Evolutionary conservation across 2,329 filamentous ascomycete genomes (phyloP).

Genomic region (Botryotinia convoluta): DNA sequence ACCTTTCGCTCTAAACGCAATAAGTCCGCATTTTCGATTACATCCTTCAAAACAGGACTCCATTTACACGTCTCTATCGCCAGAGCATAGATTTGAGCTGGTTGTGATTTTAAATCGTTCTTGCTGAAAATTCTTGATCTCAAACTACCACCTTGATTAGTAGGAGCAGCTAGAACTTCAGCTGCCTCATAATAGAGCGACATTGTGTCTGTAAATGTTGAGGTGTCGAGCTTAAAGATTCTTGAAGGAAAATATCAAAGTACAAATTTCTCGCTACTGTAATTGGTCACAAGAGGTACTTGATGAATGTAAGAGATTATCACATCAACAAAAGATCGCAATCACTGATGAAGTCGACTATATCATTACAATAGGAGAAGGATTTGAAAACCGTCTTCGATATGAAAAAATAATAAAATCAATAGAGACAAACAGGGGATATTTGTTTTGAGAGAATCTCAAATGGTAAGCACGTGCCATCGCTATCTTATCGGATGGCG

Average conservation of each 20-base stretch:
- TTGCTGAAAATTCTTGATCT: slow-evolving; percentile 81
- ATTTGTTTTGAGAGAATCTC: neutral
- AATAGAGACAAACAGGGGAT: neutral
- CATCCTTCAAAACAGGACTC: slow-evolving; percentile 80
- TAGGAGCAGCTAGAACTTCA: slow-evolving; percentile 62
- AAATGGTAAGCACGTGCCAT: slow-evolving; percentile 14
- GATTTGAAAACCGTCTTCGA: neutral
- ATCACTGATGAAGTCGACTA: neutral
- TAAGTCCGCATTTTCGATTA: slow-evolving; percentile 78
- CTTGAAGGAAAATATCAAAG: slow-evolving; percentile 15
- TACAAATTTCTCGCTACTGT: slow-evolving; percentile 10
- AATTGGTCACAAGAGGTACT: slow-evolving; percentile 6
- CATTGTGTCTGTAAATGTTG: slow-evolving; percentile 52
- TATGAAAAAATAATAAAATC: neutral
- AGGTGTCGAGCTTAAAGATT: neutral
- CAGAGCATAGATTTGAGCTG: slow-evolving; percentile 82
- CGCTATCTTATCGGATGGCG: slow-evolving; percentile 19
- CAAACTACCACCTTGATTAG: slow-evolving; percentile 73
- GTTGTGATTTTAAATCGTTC: slow-evolving; percentile 71
- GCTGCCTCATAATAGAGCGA: slow-evolving; percentile 94
- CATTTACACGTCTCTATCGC: slow-evolving; percentile 87
- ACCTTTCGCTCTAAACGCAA: slow-evolving; percentile 84
- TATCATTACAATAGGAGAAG: neutral
- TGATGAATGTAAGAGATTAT: neutral
- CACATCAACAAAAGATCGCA: neutral